Evolutionary conservation across 768 basidiomycete species (phyloP).

Genomic region (Glaciozyma martinii): DNA sequence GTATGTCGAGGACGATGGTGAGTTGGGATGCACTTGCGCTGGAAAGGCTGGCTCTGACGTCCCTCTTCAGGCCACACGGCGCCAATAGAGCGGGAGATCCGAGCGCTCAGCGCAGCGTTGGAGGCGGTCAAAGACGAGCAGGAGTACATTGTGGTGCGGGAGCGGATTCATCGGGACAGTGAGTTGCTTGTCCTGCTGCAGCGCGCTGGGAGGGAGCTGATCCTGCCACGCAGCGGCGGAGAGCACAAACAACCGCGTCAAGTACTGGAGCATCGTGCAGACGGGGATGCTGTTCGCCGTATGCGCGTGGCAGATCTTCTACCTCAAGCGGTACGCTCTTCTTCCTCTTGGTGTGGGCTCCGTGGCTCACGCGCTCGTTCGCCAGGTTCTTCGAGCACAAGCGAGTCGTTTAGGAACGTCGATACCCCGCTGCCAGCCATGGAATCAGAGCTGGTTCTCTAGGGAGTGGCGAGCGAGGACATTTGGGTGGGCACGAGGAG

Average conservation of each 20-base stretch:
- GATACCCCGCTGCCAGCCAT: too few species aligned
- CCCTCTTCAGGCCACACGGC: conserved; percentile 52
- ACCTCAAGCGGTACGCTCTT: conserved; percentile 54
- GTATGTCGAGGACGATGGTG: conserved; percentile 83
- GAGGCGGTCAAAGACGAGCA: conserved; percentile 94
- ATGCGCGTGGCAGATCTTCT: conserved; percentile 96
- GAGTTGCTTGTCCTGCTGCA: conserved; percentile 47
- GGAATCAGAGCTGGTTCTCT: too few species aligned
- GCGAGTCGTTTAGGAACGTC: conserved; percentile 4
- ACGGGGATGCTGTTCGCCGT: conserved; percentile 74
- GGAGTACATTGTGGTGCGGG: conserved; percentile 93
- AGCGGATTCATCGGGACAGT: conserved; percentile 85
- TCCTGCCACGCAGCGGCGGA: conserved; percentile 40
- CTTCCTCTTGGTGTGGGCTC: too few species aligned
- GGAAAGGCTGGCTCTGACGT: too few species aligned
- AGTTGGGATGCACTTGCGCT: conserved; percentile 31
- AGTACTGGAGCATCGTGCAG: conserved; percentile 98
- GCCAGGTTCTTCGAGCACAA: conserved; percentile 37
- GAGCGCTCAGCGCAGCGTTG: conserved; percentile 67
- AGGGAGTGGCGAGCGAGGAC: too few species aligned
- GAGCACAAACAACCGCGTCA: conserved; percentile 72
- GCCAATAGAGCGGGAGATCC: conserved; percentile 92
- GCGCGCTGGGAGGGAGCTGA: background rate
- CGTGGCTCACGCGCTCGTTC: background rate
- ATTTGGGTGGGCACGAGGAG: too few species aligned